Percentiles rank a stretch among this genome's conserved stretches.
Evolutionary conservation across 306 rosid genomes (phyloP).

Genomic region (Hippophae gyantsensis): DNA sequence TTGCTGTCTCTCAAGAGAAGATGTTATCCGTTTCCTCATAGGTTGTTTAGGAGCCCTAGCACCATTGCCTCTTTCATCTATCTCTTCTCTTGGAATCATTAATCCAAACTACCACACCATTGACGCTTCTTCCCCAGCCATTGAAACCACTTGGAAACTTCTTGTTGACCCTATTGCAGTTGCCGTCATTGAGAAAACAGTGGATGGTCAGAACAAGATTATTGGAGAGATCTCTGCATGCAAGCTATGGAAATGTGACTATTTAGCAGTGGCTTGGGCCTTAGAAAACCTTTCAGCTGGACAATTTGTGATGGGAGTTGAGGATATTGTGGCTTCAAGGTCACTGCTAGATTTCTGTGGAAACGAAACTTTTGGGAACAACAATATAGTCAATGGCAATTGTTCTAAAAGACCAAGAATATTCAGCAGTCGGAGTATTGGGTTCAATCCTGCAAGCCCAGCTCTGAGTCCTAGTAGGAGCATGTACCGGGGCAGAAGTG

Average conservation of each 20-base stretch:
- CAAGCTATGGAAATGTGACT: constrained; percentile 91
- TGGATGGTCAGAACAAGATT: constrained; percentile 50
- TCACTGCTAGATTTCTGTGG: constrained; percentile 27
- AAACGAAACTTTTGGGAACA: constrained; percentile 28
- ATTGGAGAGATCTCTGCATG: constrained; percentile 90
- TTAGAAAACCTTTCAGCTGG: constrained; percentile 80
- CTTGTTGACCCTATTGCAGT: constrained; percentile 70
- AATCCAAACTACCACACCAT: constrained; percentile 59
- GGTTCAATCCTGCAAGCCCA: constrained; percentile 49
- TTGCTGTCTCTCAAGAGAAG: constrained; percentile 93
- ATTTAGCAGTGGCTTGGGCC: constrained; percentile 87
- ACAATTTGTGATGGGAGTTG: constrained; percentile 96
- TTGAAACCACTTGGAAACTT: constrained; percentile 45
- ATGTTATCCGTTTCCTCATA: constrained; percentile 83
- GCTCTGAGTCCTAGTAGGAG: constrained; percentile 53
- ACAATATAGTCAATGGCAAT: constrained; percentile 28
- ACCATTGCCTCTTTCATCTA: constrained; percentile 87
- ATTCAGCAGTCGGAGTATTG: constrained; percentile 82
- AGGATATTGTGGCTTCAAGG: constrained; percentile 56
- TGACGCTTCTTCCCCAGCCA: constrained; percentile 62
- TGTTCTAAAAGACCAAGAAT: constrained; percentile 37
- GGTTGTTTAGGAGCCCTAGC: constrained; percentile 99
- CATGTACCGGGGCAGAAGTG: constrained; percentile 93
- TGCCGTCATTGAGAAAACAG: constrained; percentile 54
- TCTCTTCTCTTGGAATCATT: constrained; percentile 60